Base-by-base conservation (phyloP, 768 basidiomycete genomes). In the Candolleomyces aberdarensis region DNA sequence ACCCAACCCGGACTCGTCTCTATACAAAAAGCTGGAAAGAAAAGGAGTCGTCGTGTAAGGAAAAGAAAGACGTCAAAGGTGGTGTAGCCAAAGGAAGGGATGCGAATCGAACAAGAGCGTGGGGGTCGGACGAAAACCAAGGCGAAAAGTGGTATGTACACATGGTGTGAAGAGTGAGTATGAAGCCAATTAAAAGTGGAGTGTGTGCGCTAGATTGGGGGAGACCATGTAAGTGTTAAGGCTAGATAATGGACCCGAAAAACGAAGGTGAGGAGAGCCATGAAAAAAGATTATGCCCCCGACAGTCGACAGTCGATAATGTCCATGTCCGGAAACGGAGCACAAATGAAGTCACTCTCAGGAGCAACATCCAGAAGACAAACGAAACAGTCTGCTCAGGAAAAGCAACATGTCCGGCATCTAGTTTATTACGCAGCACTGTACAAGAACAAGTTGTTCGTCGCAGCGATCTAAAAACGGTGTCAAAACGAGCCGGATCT, bases 391-490 rank as follows among this genome's bases (percentile, higher is more conserved):
- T 51, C 40, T 20, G 29, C n/a, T 46, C 29, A 40, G n/a, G 17
- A 9, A 40, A 36, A 36, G 49, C 40, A 22, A 20, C 54, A 41
- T 62, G 58, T 59, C 49, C 54, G 56, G 54, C 63, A 65, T 62
- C 64, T 63, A 60, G 63, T 68, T 62, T 66, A 72, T 82, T 74
- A 84, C 74, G 83, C 83, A 66, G 85, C 88, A 75, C 88, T 89
- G 77, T 90, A 90, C 75, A 92, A 78, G 83, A 89, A 96, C 76
- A 97, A 78, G 76, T 97, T 97, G 83, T 97, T 97, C 68, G 95
- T 98, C 47, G 95, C 95, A 55, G 95, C 95, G 71, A 98, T 96
- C 93, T 96, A 66, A 62, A 29, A 52, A 40, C 56, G 50, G 3
- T 11, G 58, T 55, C 26, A 49, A 36, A 62, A 43, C 57, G 20